A percentile compares a stretch with the other conserved stretches of the same genome.
phyloP scores from a whole-genome alignment of 352 stramenopile genomes.

The Labyrinthula sp. region DNA sequence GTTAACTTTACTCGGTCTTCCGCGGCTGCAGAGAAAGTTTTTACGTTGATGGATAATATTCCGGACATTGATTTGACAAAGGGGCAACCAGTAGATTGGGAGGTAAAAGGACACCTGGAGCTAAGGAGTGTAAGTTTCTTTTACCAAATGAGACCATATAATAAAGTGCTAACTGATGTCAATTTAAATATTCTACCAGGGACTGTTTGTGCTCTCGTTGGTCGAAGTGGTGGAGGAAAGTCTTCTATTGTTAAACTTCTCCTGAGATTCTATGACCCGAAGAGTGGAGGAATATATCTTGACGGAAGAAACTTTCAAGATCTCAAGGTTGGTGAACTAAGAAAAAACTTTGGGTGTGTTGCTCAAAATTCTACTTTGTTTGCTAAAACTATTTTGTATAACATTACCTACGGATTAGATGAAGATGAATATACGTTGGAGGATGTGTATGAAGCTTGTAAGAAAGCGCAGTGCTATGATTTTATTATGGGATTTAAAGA shows the following conservation, averaged over 20 bases:
- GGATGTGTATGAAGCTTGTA: conserved; percentile 48
- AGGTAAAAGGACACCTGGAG: conserved; percentile 36
- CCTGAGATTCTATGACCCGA: conserved; percentile 39
- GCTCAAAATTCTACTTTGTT: conserved; percentile 74
- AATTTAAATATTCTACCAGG: conserved; percentile 35
- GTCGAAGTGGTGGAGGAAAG: conserved; percentile 54
- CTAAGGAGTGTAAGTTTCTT: conserved; percentile 67
- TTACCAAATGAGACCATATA: conserved; percentile 56
- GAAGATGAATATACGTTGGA: conserved; percentile 40
- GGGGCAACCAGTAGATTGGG: conserved; percentile 9
- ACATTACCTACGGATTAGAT: conserved; percentile 31
- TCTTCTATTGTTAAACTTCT: conserved; percentile 53
- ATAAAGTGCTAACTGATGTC: conserved; percentile 49
- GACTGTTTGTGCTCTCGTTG: conserved; percentile 52
- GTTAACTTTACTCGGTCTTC: conserved; percentile 59
- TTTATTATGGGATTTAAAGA: conserved; percentile 68
- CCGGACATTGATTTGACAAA: conserved; percentile 20
- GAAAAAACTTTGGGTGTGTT: conserved; percentile 53
- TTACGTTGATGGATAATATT: conserved; percentile 28
- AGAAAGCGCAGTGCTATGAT: conserved; percentile 58
- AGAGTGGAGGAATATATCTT: conserved; percentile 11
- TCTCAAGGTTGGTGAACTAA: conserved; percentile 30
- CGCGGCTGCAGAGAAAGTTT: conserved; percentile 25
- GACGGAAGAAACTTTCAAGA: conserved; percentile 7
- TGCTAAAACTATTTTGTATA: conserved; percentile 36